Evolutionary conservation across 768 basidiomycete genomes (phyloP).

Genomic region (Boletus subcaerulescens): DNA sequence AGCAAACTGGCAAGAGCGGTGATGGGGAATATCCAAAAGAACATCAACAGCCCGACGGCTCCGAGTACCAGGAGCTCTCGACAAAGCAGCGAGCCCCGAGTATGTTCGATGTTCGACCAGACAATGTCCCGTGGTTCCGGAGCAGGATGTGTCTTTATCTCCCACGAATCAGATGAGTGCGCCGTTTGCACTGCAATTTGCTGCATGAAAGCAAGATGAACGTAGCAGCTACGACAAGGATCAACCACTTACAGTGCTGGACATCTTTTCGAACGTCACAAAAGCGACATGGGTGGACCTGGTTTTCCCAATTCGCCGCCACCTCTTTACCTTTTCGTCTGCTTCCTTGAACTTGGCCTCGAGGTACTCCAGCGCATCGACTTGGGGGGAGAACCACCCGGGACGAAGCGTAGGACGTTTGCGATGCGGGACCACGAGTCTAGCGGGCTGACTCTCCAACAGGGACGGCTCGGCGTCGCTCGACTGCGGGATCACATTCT

Average conservation of each 20-base stretch:
- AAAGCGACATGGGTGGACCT: constrained; percentile 84
- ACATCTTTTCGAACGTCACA: constrained; percentile 96
- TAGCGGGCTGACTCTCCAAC: constrained; percentile 50
- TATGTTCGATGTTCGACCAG: constrained; percentile 85
- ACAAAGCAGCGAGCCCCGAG: constrained; percentile 51
- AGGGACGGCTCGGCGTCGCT: constrained; percentile 51
- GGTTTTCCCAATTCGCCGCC: constrained; percentile 70
- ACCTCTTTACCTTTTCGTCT: constrained; percentile 78
- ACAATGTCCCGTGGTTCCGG: constrained; percentile 96
- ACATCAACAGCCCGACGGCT: constrained; percentile 70
- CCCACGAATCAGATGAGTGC: constrained; percentile 65
- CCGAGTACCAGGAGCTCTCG: constrained; percentile 71
- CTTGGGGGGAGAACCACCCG: constrained; percentile 68
- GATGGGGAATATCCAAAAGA: constrained; percentile 93
- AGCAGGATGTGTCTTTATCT: constrained; percentile 68
- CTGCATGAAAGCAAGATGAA: constrained; percentile 30
- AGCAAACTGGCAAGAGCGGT: constrained; percentile 81
- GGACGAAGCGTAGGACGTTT: constrained; percentile 74
- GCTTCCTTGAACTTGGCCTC: constrained; percentile 76
- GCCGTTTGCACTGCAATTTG: constrained; percentile 90
- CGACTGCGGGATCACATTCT: constrained; percentile 46
- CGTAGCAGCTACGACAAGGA: background rate
- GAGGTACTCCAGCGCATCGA: constrained; percentile 89
- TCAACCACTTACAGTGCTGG: constrained; percentile 64
- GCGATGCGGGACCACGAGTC: constrained; percentile 72